Evolutionary conservation across 2,329 filamentous ascomycete species (phyloP), one percentile per base, ranked within the genome.

Genomic region (Penicillium sp.): DNA sequence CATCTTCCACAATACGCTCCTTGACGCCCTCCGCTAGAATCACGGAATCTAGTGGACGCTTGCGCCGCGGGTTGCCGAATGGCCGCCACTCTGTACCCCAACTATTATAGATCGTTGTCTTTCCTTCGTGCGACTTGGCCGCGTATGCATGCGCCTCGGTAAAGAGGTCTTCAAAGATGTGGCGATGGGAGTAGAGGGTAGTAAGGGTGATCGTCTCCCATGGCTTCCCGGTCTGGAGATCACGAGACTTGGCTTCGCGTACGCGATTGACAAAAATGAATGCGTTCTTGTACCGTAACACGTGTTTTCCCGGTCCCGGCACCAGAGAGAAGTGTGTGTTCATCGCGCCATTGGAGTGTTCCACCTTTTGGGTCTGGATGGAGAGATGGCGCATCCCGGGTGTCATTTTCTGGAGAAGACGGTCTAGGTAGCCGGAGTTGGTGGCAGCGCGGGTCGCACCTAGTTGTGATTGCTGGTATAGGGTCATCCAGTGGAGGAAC

Each of bases 191-290:
- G 80, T 96, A 98, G 13, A 99, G 82, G 1, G 95, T 93, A 3
- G 93, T 98, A 58, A 99, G 79, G 57, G 91, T 95, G 49, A 99
- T 84, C 1, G 93, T 96, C 77, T 99, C 95, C 79, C 96, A 96
- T 1, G 95, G 95, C 65, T 91, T 89, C 56, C 93, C 95, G 26
- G 89, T 93, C 49, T 87, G 86, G 68, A 89, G 84, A 68, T 93
- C 83, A 61, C 86, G 90, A 1, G 90, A 88, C 55, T 92, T 95
- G 37, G 83, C 84, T 72, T 96, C 91, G 64, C 96, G 91, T 72
- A 96, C 88, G 52, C 95, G 83, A 67, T 90, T 89, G 61, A 99
- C 91, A 1, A 90, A 84, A 59, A 99, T 91, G 72, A 95, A 96
- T 0, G 93, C 90, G 65, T 89, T 88, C 57, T 87, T 87, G 74